A percentile compares a stretch with the other conserved stretches of the same genome.
These are phyloP conservation scores for Citrus maxima DNA, from an alignment of 345 rosid species.

Conservation along the genomic window DNA sequence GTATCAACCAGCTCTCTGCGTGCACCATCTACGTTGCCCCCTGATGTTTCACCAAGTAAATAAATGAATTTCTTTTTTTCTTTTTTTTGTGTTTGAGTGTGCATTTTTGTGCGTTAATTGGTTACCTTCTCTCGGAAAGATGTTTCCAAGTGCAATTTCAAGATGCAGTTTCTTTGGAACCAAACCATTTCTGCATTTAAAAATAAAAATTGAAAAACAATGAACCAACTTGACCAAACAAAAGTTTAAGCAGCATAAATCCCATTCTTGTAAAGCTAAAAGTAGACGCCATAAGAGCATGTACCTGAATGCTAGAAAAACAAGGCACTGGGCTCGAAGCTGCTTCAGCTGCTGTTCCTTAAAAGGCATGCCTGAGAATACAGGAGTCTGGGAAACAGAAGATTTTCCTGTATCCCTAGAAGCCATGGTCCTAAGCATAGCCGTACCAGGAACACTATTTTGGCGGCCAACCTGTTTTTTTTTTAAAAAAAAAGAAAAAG, in stretches of 20 bases:
- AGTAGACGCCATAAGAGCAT: constrained; percentile 12
- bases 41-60: constrained; percentile 18
- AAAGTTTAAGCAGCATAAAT: background rate
- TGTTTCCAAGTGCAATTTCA: constrained; percentile 80
- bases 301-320: constrained; percentile 85
- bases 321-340: constrained; percentile 95
- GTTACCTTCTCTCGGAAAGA: constrained; percentile 70
- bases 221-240: background rate
- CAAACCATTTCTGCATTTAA: constrained; percentile 56
- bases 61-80: background rate
- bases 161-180: constrained; percentile 84
- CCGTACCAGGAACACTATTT: constrained; percentile 37
- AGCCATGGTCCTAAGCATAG: constrained; percentile 45
- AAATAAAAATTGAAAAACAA: constrained; percentile 4
- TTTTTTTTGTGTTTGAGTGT: background rate
- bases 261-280: constrained; percentile 3
- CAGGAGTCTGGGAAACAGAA: constrained; percentile 42
- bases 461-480: constrained; percentile 48
- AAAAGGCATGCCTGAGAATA: constrained; percentile 58
- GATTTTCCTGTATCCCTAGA: constrained; percentile 68
- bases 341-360: constrained; percentile 90
- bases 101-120: background rate
- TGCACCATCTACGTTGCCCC: constrained; percentile 47
- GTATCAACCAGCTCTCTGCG: constrained; percentile 50
- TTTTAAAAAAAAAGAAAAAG: background rate